A percentile compares a stretch with the other conserved stretches of the same genome.
phyloP scores from a whole-genome alignment of 2,329 filamentous ascomycete genomes.

The Pseudodiploospora longispora region DNA sequence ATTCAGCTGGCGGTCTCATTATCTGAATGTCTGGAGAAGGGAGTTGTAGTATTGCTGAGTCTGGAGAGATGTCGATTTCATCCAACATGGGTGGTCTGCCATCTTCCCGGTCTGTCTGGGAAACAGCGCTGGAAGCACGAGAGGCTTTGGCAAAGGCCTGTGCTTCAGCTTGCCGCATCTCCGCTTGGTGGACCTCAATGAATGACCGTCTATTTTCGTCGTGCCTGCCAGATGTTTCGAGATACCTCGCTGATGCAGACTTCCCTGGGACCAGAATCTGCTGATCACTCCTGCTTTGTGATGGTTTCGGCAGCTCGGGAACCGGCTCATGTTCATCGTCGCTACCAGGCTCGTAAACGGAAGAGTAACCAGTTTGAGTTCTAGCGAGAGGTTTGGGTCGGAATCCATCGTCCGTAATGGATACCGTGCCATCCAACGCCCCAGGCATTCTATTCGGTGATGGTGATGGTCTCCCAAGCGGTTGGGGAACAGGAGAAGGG shows the following conservation, averaged over 20 bases:
- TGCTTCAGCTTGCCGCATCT: conserved; percentile 55
- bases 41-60: conserved; percentile 14
- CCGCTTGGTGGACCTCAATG: conserved; percentile 49
- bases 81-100: conserved; percentile 11
- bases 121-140: conserved; percentile 24
- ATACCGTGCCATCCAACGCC: conserved; percentile 1
- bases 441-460: conserved; percentile 5
- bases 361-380: conserved; percentile 48
- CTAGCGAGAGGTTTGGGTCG: conserved; percentile 46
- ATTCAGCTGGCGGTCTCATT: conserved; percentile 21
- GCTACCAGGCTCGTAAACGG: conserved; percentile 19
- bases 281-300: background rate
- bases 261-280: conserved; percentile 24
- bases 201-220: conserved; percentile 50
- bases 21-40: conserved; percentile 20
- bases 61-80: conserved; percentile 17
- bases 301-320: background rate
- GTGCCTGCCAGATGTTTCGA: conserved; percentile 31
- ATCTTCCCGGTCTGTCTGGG: conserved; percentile 25
- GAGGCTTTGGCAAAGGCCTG: conserved; percentile 47
- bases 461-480: conserved; percentile 11
- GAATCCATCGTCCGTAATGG: conserved; percentile 34
- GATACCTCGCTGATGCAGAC: conserved; percentile 30
- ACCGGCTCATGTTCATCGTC: conserved; percentile 5
- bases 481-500: conserved; percentile 14